phyloP scores from a whole-genome alignment of 225 moss, liverwort and hornwort genomes.

The Sphagnum contortum region DNA sequence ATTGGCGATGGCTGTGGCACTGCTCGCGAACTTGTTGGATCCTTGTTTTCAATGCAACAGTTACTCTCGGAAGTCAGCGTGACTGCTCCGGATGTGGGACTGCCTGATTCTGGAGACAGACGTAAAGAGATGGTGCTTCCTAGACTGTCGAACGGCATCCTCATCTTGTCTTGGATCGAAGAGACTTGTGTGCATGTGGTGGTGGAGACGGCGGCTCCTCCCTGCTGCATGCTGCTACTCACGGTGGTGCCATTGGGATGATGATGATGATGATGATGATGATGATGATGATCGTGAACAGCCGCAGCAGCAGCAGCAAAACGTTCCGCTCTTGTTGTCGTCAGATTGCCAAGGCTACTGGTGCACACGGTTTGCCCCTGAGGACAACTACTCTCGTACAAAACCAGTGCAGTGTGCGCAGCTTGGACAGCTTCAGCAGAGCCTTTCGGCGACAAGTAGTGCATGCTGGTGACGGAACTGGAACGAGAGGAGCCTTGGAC shows the following conservation, averaged over 20 bases:
- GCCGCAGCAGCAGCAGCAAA: constrained; percentile 29
- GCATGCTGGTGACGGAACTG: constrained; percentile 92
- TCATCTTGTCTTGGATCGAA: constrained; percentile 12
- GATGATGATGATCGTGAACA: no score
- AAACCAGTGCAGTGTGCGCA: constrained; percentile 22
- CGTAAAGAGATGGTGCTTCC: constrained; percentile 66
- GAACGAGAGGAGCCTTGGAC: constrained; percentile 76
- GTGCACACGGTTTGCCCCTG: constrained; percentile 27
- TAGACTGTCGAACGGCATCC: constrained; percentile 1
- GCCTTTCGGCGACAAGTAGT: constrained; percentile 59
- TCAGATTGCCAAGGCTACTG: constrained; percentile 42
- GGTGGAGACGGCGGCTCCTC: constrained; percentile 3
- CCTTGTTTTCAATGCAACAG: constrained; percentile 62
- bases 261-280: no score
- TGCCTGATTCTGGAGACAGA: constrained; percentile 81
- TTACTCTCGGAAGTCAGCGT: constrained; percentile 63
- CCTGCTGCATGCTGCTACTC: constrained; percentile 23
- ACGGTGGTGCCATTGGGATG: constrained; percentile 28
- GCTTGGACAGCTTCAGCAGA: constrained; percentile 7
- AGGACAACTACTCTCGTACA: constrained; percentile 41
- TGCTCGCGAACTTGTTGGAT: constrained; percentile 25
- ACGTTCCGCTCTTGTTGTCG: constrained; percentile 40
- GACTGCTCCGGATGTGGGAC: constrained; percentile 67
- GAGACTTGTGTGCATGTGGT: constrained; percentile 62
- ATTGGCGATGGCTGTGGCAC: constrained; percentile 24